Evolutionary conservation across 2,329 filamentous ascomycete species (phyloP).

Genomic region (Microdochium paspali): DNA sequence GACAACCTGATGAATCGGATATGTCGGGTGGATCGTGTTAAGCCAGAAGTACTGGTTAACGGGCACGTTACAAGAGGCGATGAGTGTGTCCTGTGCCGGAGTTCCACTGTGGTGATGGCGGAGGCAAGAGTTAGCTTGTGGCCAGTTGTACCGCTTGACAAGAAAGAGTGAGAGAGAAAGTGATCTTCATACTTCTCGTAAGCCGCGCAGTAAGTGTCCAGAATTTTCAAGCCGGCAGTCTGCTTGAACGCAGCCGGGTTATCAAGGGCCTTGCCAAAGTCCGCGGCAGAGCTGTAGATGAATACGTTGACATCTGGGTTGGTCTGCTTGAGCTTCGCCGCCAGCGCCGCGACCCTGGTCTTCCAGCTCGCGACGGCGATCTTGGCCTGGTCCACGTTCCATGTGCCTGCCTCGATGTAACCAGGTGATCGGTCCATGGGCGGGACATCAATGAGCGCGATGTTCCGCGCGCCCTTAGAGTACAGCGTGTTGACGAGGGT

Average conservation of each 20-base stretch:
- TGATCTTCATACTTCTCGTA: slow-evolving; percentile 37
- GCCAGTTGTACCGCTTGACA: not conserved
- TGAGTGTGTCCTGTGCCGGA: slow-evolving; percentile 26
- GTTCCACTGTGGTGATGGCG: slow-evolving; percentile 29
- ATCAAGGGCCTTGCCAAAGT: slow-evolving; percentile 44
- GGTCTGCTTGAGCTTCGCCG: slow-evolving; percentile 23
- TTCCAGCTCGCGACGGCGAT: slow-evolving; percentile 44
- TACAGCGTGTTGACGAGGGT: slow-evolving; percentile 36
- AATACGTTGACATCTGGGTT: slow-evolving; percentile 36
- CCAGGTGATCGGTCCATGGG: slow-evolving; percentile 44
- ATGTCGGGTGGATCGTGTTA: slow-evolving; percentile 55
- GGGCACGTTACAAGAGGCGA: slow-evolving; percentile 36
- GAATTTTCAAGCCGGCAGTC: slow-evolving; percentile 44
- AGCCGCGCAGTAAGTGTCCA: slow-evolving; percentile 40
- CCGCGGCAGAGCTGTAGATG: slow-evolving; percentile 38
- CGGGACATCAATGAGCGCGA: slow-evolving; percentile 50
- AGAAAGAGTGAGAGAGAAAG: slow-evolving; percentile 8
- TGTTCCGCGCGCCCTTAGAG: slow-evolving; percentile 43
- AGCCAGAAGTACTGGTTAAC: slow-evolving; percentile 59
- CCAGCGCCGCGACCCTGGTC: slow-evolving; percentile 28
- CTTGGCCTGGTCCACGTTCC: slow-evolving; percentile 22
- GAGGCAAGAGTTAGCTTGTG: slow-evolving; percentile 5
- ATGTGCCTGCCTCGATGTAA: slow-evolving; percentile 27
- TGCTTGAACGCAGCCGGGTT: slow-evolving; percentile 37
- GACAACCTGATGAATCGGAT: slow-evolving; percentile 49